phyloP scores from a whole-genome alignment of 805 yeast species.

The Sungouiozyma intestinalis region DNA sequence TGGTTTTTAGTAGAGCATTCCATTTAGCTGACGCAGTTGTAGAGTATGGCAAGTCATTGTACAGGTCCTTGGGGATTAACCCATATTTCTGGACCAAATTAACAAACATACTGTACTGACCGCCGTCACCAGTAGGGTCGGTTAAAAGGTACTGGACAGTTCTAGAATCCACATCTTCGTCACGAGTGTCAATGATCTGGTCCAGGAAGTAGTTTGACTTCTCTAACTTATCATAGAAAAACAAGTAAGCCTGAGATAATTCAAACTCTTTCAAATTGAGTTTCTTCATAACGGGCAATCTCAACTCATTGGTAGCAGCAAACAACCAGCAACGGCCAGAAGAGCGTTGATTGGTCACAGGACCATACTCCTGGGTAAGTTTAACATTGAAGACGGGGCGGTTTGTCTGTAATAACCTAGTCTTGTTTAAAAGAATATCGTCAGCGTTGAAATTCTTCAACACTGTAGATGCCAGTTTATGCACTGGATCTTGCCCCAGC shows the following conservation, averaged over 20 bases:
- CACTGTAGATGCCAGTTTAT: conserved; percentile 29
- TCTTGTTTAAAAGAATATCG: conserved; percentile 22
- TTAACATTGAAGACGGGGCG: conserved; percentile 23
- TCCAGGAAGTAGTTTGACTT: conserved; percentile 74
- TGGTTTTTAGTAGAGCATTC: conserved; percentile 54
- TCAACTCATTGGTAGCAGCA: conserved; percentile 67
- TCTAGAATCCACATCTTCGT: conserved; percentile 59
- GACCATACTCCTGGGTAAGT: conserved; percentile 34
- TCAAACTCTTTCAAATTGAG: conserved; percentile 60
- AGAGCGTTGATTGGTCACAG: conserved; percentile 61
- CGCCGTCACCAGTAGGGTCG: conserved; percentile 74
- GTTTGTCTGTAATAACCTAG: conserved; percentile 15
- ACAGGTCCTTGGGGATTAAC: conserved; percentile 60
- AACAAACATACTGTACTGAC: conserved; percentile 78
- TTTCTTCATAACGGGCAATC: conserved; percentile 50
- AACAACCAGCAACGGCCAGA: conserved; percentile 88
- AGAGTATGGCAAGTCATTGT: conserved; percentile 56
- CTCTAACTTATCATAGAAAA: conserved; percentile 80
- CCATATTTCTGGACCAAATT: conserved; percentile 76
- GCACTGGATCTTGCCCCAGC: conserved; percentile 20
- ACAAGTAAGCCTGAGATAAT: conserved; percentile 67
- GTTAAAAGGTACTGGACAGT: conserved; percentile 53
- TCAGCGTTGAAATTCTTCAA: conserved; percentile 29
- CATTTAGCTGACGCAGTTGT: conserved; percentile 41
- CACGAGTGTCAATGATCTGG: conserved; percentile 59